phyloP scores from a whole-genome alignment of 2,329 filamentous ascomycete genomes.

The Epicoccum sorghinum region DNA sequence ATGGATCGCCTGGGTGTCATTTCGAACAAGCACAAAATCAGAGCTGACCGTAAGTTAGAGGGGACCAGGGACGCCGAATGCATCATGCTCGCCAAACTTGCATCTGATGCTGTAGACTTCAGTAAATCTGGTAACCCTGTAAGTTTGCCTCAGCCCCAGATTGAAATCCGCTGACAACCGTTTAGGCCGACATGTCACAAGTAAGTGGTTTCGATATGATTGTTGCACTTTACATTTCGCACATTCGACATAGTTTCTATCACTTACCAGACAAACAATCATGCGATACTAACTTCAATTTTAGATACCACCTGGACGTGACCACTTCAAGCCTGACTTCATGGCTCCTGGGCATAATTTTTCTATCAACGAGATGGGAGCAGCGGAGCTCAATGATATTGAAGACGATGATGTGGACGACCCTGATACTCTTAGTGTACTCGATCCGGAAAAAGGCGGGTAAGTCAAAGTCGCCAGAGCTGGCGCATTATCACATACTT shows the following conservation, averaged over 20 bases:
- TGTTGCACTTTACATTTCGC: no score
- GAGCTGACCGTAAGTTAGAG: slow-evolving; percentile 44
- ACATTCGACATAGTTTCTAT: no score
- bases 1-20: slow-evolving; percentile 52
- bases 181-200: slow-evolving; percentile 14
- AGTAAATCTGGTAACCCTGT: slow-evolving; percentile 35
- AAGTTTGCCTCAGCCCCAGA: neutral
- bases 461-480: slow-evolving; percentile 1
- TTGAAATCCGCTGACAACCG: neutral
- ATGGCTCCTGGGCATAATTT: slow-evolving; percentile 56
- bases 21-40: slow-evolving; percentile 49
- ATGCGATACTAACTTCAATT: neutral
- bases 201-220: neutral
- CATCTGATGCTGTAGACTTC: slow-evolving; percentile 43
- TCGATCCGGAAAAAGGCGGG: slow-evolving; percentile 53
- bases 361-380: slow-evolving; percentile 42
- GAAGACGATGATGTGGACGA: slow-evolving; percentile 47
- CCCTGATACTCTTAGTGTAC: slow-evolving; percentile 35
- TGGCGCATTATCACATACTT: no score
- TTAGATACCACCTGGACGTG: slow-evolving; percentile 22
- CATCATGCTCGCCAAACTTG: slow-evolving; percentile 48
- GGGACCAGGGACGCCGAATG: slow-evolving; percentile 43
- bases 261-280: no score
- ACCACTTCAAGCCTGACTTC: slow-evolving; percentile 56
- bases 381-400: slow-evolving; percentile 30